Evolutionary conservation across 2,329 filamentous ascomycete species (phyloP), one percentile per base, ranked within the genome.

Genomic region (Thermomyces lanuginosus): DNA sequence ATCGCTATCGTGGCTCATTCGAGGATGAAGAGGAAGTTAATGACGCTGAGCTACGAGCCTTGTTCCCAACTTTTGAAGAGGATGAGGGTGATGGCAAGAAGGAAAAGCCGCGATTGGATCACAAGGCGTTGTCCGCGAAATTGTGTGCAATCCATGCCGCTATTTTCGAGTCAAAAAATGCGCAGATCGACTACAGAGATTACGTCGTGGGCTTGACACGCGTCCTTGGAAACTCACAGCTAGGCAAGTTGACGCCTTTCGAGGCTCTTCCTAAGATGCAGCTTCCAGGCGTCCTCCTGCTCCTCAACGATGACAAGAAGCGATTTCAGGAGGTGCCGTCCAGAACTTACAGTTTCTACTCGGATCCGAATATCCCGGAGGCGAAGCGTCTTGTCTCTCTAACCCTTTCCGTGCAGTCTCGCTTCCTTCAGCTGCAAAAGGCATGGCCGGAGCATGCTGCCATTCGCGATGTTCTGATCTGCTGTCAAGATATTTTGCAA

Each of bases 311-410:
- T 34, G 68, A 71, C 39, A 51, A 71, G 16, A 48, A 62, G 19
- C 56, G 58, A 19, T 63, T 66, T 26, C 49, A 46, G 12, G 45
- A 38, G n/a, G 53, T 55, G 4, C 43, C 56, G 2, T 39, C 53
- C 0, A 52, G 50, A 16, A 49, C 58, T 13, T 91, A 86, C 58
- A 92, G 92, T 53, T 93, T 98, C 49, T 98, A 98, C 51, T 74
- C 69, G 0, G 76, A 92, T 42, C 51, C 75, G 2, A 91, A 95
- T 41, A 56, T 86, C 8, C 49, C 59, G 1, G 81, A 95, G 54
- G 72, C 73, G 6, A 73, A 76, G 33, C 77, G 72, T 34, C 63
- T 93, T 3, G 71, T 89, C 14, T 55, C 50, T 1, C 56, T 93
- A 6, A 61, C 82, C 7, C 65, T 73, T 40, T 69, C 71, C 26